Percentiles rank a stretch among this genome's conserved stretches.
phyloP scores from a whole-genome alignment of 441 rosid species.

The Gossypium schwendimanii region DNA sequence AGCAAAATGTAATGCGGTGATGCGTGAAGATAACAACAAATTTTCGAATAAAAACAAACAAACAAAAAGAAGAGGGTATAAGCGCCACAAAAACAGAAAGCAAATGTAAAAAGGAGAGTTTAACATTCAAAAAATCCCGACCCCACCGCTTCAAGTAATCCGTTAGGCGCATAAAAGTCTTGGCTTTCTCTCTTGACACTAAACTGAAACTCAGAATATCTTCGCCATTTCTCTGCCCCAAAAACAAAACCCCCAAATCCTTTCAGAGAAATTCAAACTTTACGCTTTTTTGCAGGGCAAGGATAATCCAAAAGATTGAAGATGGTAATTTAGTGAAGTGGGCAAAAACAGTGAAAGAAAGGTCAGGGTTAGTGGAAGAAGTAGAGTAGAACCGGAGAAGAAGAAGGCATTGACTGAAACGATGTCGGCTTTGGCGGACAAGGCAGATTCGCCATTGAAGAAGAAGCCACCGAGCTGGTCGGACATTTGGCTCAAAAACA shows the following conservation, averaged over 20 bases:
- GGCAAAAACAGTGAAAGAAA: background rate
- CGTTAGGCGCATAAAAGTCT: constrained; percentile 18
- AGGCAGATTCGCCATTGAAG: constrained; percentile 39
- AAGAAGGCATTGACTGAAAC: background rate
- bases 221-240: background rate
- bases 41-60: constrained; percentile 17
- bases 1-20: too few species aligned
- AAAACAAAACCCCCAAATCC: background rate
- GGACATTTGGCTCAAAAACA: constrained; percentile 53
- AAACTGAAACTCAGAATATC: background rate
- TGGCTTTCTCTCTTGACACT: background rate
- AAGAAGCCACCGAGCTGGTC: constrained; percentile 62
- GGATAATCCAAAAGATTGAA: background rate
- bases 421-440: constrained; percentile 46
- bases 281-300: background rate
- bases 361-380: background rate
- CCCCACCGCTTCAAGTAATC: constrained; percentile 21
- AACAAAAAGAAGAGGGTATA: background rate
- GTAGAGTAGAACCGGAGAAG: background rate
- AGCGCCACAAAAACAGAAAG: background rate
- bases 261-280: background rate
- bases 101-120: background rate
- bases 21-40: background rate
- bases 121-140: constrained; percentile 3
- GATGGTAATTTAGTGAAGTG: background rate